Evolutionary conservation across 2,329 filamentous ascomycete species (phyloP), one percentile per base, ranked within the genome.

Genomic region (Stagonosporopsis tanaceti): DNA sequence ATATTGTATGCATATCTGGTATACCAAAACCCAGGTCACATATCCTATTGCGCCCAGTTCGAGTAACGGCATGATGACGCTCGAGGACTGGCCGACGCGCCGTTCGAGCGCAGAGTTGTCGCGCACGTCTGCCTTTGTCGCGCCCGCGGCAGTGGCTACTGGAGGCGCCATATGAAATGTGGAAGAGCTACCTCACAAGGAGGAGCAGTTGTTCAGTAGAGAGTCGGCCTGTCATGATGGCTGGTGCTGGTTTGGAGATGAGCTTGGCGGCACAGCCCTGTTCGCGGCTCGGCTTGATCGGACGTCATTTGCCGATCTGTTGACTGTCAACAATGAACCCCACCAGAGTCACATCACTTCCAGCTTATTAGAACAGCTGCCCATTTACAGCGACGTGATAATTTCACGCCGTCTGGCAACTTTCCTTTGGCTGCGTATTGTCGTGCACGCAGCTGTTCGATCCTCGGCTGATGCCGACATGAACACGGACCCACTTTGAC

Each of bases 21-120:
- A 87, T 46, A 90, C 85, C 46, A 93, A 75, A 14, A 87, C 87
- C 77, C 90, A 97, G 32, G 87, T 89, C 20, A 85, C 85, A 75
- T 91, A 92, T 35, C 82, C 87, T 59, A 91, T 82, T 35, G 85
- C 81, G 28, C 83, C 88, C 32, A 87, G 76, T 38, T 96, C 84
- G 47, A 94, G 72, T 37, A 88, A 65, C 4, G 93, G 93, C 54
- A 96, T 87, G 53, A 89, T 76, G 57, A 89, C 83, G 48, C 87
- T 85, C 45, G 84, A 82, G 76, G 83, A 86, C 67, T 84, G 78
- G 74, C 86, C 87, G 47, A 81, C 78, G 27, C 59, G 60, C 60
- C 70, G 66, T 40, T 73, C 69, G 46, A 70, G 51, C n/a, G 58
- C 58, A 4, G 60, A 62, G 38, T 66, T 61, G 40, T 63, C 55